Evolutionary conservation across 2,329 filamentous ascomycete species (phyloP).

Genomic region (Fusarium armeniacum): DNA sequence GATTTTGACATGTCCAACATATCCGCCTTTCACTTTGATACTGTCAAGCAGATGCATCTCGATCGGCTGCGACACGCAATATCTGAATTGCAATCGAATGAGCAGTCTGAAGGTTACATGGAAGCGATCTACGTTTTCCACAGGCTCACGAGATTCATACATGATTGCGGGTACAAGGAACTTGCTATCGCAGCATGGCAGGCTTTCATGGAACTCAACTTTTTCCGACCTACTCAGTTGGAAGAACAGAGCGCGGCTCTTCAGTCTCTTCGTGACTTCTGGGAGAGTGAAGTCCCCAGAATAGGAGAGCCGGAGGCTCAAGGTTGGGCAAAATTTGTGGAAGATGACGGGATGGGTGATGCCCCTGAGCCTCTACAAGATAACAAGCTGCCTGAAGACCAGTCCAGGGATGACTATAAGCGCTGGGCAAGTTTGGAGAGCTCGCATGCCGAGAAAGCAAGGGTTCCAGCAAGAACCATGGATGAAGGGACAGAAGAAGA

Average conservation of each 20-base stretch:
- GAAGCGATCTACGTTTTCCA: constrained; percentile 77
- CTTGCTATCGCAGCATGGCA: constrained; percentile 87
- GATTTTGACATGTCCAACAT: constrained; percentile 80
- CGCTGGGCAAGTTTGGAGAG: constrained; percentile 69
- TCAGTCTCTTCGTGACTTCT: constrained; percentile 77
- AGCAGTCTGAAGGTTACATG: constrained; percentile 23
- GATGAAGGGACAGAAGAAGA: constrained; percentile 85
- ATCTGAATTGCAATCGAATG: constrained; percentile 16
- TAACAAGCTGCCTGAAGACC: background rate
- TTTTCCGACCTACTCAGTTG: constrained; percentile 67
- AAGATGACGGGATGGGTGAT: constrained; percentile 55
- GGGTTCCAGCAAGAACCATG: constrained; percentile 77
- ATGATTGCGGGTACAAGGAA: constrained; percentile 84
- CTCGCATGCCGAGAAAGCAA: constrained; percentile 61
- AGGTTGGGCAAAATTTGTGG: constrained; percentile 75
- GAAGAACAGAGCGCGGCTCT: constrained; percentile 48
- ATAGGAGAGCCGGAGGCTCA: constrained; percentile 79
- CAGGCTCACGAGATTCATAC: constrained; percentile 78
- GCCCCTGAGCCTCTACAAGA: constrained; percentile 56
- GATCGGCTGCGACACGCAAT: constrained; percentile 60
- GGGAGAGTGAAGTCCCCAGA: constrained; percentile 86
- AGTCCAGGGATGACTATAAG: constrained; percentile 63
- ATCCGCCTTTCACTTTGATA: constrained; percentile 75
- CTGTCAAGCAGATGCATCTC: constrained; percentile 71
- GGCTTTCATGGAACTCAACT: constrained; percentile 78